Conservation (phyloP, 2,329 filamentous ascomycete species). For the Bipolaris zeicola region DNA sequence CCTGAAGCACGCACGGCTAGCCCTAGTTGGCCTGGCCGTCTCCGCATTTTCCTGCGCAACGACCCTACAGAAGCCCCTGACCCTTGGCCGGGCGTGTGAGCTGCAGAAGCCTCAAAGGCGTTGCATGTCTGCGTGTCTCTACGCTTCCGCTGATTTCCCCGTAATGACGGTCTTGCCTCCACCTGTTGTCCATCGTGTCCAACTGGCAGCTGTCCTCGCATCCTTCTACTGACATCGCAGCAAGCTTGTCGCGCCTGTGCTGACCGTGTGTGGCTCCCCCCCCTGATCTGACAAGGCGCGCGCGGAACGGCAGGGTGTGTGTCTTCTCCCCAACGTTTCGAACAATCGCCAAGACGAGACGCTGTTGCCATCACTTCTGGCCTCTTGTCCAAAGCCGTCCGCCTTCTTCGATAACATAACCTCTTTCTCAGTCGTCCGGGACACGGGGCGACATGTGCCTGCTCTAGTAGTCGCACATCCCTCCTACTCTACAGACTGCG, state of each 20-base stretch:
- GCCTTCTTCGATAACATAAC: slow-evolving; percentile 27
- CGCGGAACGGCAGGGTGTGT: slow-evolving; percentile 32
- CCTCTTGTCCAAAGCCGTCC: slow-evolving; percentile 25
- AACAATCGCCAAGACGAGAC: slow-evolving; percentile 41
- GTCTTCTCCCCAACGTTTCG: slow-evolving; percentile 39
- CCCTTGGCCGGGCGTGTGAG: slow-evolving; percentile 46
- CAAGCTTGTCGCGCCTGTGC: slow-evolving; percentile 31
- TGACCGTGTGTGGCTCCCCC: slow-evolving; percentile 14
- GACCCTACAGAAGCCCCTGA: slow-evolving; percentile 48
- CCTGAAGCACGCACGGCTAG: slow-evolving; percentile 47
- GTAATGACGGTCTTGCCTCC: slow-evolving; percentile 42
- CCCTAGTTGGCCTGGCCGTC: slow-evolving; percentile 47
- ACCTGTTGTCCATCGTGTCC: slow-evolving; percentile 29
- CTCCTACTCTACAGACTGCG: slow-evolving; percentile 32
- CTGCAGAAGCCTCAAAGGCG: slow-evolving; percentile 51
- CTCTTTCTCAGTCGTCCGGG: slow-evolving; percentile 37
- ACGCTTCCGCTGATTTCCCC: slow-evolving; percentile 40
- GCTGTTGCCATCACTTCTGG: slow-evolving; percentile 32
- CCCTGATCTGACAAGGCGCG: slow-evolving; percentile 30
- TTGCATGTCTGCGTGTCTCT: slow-evolving; percentile 43
- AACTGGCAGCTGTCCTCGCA: slow-evolving; percentile 28
- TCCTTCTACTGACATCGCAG: slow-evolving; percentile 26
- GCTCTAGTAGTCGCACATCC: slow-evolving; percentile 42
- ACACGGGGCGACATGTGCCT: slow-evolving; percentile 46
- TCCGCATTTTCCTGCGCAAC: slow-evolving; percentile 50